Conservation (phyloP, 2,329 filamentous ascomycete species). For the Ophiostoma perfectum region DNA sequence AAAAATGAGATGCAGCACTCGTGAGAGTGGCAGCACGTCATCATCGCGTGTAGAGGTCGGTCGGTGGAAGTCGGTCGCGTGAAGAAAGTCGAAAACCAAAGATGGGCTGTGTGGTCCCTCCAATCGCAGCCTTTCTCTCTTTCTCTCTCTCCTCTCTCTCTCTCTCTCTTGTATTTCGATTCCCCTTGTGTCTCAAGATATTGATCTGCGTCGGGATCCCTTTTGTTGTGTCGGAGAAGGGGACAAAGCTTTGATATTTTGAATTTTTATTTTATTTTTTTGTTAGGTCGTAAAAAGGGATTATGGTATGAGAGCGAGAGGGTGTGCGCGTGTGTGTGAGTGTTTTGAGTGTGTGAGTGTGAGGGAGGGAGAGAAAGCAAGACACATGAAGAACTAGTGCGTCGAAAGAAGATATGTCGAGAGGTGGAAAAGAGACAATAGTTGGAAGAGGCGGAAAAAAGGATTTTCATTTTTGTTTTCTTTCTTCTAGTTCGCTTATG, state of each 20-base stretch:
- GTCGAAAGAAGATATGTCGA: conserved; percentile 8
- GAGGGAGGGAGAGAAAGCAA: background rate
- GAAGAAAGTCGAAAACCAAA: background rate
- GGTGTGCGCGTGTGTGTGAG: background rate
- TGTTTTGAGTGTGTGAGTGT: background rate
- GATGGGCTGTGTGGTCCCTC: background rate
- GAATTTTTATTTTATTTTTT: conserved; percentile 15
- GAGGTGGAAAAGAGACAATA: background rate
- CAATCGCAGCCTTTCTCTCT: background rate
- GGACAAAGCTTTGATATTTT: conserved; percentile 11
- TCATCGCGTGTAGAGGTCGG: background rate
- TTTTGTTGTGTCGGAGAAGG: background rate
- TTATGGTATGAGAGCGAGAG: conserved; percentile 2
- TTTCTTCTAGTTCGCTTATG: conserved; percentile 45
- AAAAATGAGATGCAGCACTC: background rate
- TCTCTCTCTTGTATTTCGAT: background rate
- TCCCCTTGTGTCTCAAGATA: background rate
- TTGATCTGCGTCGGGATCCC: background rate
- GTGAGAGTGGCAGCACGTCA: background rate
- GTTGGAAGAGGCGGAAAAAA: conserved; percentile 11
- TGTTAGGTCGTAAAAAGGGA: conserved; percentile 11
- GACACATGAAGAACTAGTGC: background rate
- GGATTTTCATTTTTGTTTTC: conserved; percentile 1
- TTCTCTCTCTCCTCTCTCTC: background rate
- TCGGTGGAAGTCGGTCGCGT: conserved; percentile 8